These are phyloP conservation scores for Arachis stenosperma DNA, from an alignment of 306 rosid genomes.

Conservation along the genomic window DNA sequence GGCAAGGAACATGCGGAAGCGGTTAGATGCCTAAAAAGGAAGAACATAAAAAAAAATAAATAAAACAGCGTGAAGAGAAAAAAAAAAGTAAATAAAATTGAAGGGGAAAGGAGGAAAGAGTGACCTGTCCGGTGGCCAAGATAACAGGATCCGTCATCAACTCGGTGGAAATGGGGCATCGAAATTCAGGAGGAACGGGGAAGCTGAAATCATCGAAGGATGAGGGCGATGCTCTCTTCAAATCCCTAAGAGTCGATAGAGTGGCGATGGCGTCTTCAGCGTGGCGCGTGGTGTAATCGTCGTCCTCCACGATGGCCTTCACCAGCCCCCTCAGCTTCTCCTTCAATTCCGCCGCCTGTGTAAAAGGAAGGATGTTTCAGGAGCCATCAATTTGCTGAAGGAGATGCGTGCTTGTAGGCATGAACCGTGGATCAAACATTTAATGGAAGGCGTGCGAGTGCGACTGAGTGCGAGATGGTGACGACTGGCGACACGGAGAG, in stretches of 20 bases:
- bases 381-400: too few species aligned
- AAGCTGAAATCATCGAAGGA: slow-evolving; percentile 35
- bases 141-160: slow-evolving; percentile 84
- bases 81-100: too few species aligned
- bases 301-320: slow-evolving; percentile 51
- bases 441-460: too few species aligned
- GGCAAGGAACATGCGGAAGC: background rate
- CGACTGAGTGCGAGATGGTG: too few species aligned
- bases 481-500: too few species aligned
- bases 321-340: slow-evolving; percentile 51
- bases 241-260: slow-evolving; percentile 54
- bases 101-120: too few species aligned
- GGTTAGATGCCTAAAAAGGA: background rate
- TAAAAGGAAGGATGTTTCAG: too few species aligned
- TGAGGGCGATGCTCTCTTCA: slow-evolving; percentile 24
- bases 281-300: slow-evolving; percentile 40
- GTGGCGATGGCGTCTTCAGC: slow-evolving; percentile 59
- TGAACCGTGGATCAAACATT: too few species aligned
- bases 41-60: too few species aligned
- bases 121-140: slow-evolving; percentile 79
- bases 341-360: slow-evolving; percentile 59
- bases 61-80: background rate
- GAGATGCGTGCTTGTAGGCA: too few species aligned
- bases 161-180: slow-evolving; percentile 76
- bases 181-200: slow-evolving; percentile 56